These are phyloP conservation scores for Mycena filopes DNA, from an alignment of 768 basidiomycete species.

Conservation along the genomic window DNA sequence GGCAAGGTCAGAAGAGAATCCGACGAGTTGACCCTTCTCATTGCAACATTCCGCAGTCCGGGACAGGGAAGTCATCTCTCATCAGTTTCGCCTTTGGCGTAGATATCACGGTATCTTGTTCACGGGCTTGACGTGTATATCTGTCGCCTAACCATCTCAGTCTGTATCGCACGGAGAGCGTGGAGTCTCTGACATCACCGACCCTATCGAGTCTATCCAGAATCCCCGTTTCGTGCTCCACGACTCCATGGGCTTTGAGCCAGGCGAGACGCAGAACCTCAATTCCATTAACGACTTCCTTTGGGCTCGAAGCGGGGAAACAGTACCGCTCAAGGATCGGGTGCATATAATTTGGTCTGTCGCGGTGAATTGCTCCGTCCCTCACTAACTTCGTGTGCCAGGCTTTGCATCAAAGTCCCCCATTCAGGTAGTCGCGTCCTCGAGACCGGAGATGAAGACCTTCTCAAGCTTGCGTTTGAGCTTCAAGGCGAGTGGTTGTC, in stretches of 20 bases:
- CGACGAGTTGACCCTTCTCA: no score
- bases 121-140: no score
- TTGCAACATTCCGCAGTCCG: no score
- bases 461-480: neutral
- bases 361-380: neutral
- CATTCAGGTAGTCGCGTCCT: neutral
- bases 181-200: neutral
- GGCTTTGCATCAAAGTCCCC: conserved; percentile 4
- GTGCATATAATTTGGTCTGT: conserved; percentile 11
- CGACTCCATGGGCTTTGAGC: conserved; percentile 9
- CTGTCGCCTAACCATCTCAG: neutral
- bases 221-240: conserved; percentile 8
- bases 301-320: neutral
- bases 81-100: no score
- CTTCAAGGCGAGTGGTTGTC: neutral
- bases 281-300: neutral
- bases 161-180: neutral
- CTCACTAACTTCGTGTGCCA: neutral
- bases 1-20: no score
- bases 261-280: neutral
- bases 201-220: neutral
- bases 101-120: no score
- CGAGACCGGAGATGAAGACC: conserved; percentile 10
- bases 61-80: no score
- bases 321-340: neutral